Conservation (phyloP, 805 yeast species). For the Candida nemodendra region DNA sequence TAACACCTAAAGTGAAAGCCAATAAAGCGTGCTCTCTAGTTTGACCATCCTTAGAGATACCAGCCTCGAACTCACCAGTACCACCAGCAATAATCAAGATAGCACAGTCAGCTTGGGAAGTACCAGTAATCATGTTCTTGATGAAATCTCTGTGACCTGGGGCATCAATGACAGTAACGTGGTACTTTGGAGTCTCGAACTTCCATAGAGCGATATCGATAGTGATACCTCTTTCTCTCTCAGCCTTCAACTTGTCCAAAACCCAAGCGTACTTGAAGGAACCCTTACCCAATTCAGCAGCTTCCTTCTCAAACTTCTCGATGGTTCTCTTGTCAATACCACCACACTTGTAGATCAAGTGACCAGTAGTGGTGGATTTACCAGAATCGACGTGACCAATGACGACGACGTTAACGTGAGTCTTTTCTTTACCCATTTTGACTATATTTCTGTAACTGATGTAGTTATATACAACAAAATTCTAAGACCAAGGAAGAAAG, state of each 20-base stretch:
- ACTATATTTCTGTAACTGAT: neutral
- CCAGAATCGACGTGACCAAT: constrained; percentile 99
- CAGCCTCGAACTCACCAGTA: constrained; percentile 94
- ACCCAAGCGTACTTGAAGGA: constrained; percentile 99
- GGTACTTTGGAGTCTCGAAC: constrained; percentile 91
- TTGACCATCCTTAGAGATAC: constrained; percentile 93
- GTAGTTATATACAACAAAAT: neutral
- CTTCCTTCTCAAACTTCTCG: constrained; percentile 97
- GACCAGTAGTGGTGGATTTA: constrained; percentile 99
- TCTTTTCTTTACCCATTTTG: constrained; percentile 82
- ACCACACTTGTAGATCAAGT: constrained; percentile 99
- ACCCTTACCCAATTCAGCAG: constrained; percentile 96
- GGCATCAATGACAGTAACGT: constrained; percentile 90
- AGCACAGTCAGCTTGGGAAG: constrained; percentile 92
- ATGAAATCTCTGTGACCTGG: constrained; percentile 97
- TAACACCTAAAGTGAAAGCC: constrained; percentile 87
- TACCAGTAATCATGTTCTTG: constrained; percentile 95
- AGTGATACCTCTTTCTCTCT: constrained; percentile 96
- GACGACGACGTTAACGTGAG: constrained; percentile 99
- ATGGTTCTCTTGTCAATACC: constrained; percentile 98
- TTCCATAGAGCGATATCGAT: constrained; percentile 90
- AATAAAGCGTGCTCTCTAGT: constrained; percentile 93
- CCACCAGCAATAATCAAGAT: constrained; percentile 89
- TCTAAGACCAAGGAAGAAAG: neutral
- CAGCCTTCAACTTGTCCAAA: constrained; percentile 91